These are phyloP conservation scores for Fraxinus paxiana DNA, from an alignment of 305 asterid species.

Conservation along the genomic window DNA sequence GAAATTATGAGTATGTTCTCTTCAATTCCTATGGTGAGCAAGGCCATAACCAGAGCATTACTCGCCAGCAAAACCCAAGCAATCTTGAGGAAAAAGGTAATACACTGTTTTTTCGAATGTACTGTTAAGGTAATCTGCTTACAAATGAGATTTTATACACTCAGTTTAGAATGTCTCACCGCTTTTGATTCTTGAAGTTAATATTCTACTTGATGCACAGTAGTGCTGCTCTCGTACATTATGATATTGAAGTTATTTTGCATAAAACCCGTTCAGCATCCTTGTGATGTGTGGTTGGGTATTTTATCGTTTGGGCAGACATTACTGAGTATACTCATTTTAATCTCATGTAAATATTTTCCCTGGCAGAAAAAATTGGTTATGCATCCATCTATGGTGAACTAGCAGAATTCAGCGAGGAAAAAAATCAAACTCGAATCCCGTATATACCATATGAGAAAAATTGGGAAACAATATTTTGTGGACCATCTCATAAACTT, in stretches of 20 bases:
- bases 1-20: slow-evolving; percentile 61
- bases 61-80: slow-evolving; percentile 30
- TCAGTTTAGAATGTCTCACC: background rate
- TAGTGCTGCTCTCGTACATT: background rate
- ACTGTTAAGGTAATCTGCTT: background rate
- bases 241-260: background rate
- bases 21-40: slow-evolving; percentile 49
- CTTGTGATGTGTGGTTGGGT: background rate
- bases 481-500: slow-evolving; percentile 77
- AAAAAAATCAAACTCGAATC: slow-evolving; percentile 31
- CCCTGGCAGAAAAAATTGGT: slow-evolving; percentile 49
- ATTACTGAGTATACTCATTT: background rate
- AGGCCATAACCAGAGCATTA: slow-evolving; percentile 28
- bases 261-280: background rate
- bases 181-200: background rate
- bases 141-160: background rate
- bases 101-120: background rate
- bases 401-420: slow-evolving; percentile 51
- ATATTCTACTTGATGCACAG: background rate
- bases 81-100: slow-evolving; percentile 57
- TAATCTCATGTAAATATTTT: slow-evolving; percentile 3
- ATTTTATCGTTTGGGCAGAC: background rate
- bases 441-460: slow-evolving; percentile 39
- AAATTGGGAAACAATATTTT: slow-evolving; percentile 55
- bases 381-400: slow-evolving; percentile 75